phyloP scores from a whole-genome alignment of 345 rosid species.

The Heritiera fomes region DNA sequence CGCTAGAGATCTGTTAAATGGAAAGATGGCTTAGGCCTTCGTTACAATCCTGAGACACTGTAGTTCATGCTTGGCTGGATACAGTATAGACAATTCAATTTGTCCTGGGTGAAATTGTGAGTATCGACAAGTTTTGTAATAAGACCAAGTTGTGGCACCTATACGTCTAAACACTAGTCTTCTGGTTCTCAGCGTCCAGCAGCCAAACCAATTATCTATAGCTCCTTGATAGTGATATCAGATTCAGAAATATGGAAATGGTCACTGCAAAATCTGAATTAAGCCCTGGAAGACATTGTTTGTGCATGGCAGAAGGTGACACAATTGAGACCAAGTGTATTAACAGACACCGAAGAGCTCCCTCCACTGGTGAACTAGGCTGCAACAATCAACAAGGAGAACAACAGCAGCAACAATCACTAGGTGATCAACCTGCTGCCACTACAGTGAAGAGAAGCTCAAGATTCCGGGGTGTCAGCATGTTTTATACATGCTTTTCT shows the following conservation, averaged over 20 bases:
- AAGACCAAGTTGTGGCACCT: conserved; percentile 7
- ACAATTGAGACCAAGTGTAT: conserved; percentile 30
- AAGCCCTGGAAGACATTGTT: conserved; percentile 30
- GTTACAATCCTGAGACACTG: not conserved
- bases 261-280: conserved; percentile 43
- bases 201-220: not conserved
- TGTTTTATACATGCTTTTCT: conserved; percentile 23
- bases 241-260: conserved; percentile 32
- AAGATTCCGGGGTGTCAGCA: conserved; percentile 69
- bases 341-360: conserved; percentile 50
- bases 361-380: conserved; percentile 19
- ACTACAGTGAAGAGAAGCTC: conserved; percentile 71
- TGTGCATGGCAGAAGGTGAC: conserved; percentile 17
- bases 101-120: not conserved
- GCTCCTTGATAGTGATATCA: not conserved
- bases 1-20: too few species aligned
- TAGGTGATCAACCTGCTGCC: conserved; percentile 34
- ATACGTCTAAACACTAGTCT: not conserved
- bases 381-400: conserved; percentile 11
- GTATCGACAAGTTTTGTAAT: conserved; percentile 18
- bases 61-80: conserved; percentile 1
- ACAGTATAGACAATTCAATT: not conserved
- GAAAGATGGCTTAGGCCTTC: not conserved
- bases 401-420: conserved; percentile 31
- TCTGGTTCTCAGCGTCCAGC: not conserved